Conservation (phyloP, 768 basidiomycete species). For the Xerocomus brunneocitrinus region DNA sequence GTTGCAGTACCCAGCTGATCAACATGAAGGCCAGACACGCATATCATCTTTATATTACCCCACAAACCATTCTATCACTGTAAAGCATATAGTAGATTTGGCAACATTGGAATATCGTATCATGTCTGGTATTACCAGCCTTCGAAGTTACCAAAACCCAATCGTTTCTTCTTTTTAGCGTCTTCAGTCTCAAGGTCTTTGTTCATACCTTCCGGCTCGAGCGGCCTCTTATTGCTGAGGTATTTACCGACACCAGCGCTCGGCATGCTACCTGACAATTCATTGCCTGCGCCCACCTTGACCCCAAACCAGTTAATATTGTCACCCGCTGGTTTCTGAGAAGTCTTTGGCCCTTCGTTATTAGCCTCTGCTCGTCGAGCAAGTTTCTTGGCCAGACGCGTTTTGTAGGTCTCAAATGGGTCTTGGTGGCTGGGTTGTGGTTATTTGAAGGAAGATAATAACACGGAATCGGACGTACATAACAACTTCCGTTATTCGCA, state of each 20-base stretch:
- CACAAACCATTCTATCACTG: slow-evolving; percentile 5
- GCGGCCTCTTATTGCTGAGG: slow-evolving; percentile 51
- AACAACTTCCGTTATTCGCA: slow-evolving; percentile 79
- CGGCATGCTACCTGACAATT: slow-evolving; percentile 25
- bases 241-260: slow-evolving; percentile 73
- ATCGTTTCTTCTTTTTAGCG: slow-evolving; percentile 72
- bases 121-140: slow-evolving; percentile 52
- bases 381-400: slow-evolving; percentile 73
- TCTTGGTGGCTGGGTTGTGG: slow-evolving; percentile 68
- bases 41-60: slow-evolving; percentile 1
- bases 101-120: not conserved
- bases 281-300: slow-evolving; percentile 57
- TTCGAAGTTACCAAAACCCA: slow-evolving; percentile 90
- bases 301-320: slow-evolving; percentile 86
- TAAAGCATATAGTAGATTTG: slow-evolving; percentile 8
- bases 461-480: slow-evolving; percentile 54
- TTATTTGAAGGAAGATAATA: not conserved
- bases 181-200: slow-evolving; percentile 35
- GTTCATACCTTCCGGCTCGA: slow-evolving; percentile 24
- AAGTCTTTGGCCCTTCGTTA: slow-evolving; percentile 26
- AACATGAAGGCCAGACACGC: not conserved
- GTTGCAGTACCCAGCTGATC: slow-evolving; percentile 25
- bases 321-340: slow-evolving; percentile 58
- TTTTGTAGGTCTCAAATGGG: slow-evolving; percentile 92
- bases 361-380: slow-evolving; percentile 37